These are phyloP conservation scores for Pythium utonaiense DNA, from an alignment of 352 stramenopile genomes.

Conservation along the genomic window DNA sequence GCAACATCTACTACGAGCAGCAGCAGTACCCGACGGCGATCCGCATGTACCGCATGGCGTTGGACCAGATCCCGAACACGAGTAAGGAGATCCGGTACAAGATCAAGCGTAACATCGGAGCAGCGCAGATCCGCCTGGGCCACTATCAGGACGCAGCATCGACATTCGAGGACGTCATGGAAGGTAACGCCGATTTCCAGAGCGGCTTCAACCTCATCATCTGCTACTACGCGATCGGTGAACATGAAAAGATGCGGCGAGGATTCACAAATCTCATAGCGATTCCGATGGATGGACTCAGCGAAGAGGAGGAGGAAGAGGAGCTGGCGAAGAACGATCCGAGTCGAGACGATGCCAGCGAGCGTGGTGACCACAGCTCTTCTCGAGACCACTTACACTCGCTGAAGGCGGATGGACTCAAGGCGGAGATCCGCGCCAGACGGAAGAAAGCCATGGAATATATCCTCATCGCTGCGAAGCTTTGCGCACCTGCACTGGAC, in stretches of 20 bases:
- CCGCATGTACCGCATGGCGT: slow-evolving; percentile 96
- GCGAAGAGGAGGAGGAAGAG: slow-evolving; percentile 85
- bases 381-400: slow-evolving; percentile 56
- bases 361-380: slow-evolving; percentile 40
- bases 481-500: slow-evolving; percentile 92
- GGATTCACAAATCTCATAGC: slow-evolving; percentile 90
- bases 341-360: slow-evolving; percentile 25
- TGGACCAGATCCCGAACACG: slow-evolving; percentile 94
- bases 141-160: slow-evolving; percentile 94
- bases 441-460: slow-evolving; percentile 86
- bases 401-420: slow-evolving; percentile 65
- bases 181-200: slow-evolving; percentile 91
- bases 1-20: slow-evolving; percentile 97
- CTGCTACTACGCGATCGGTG: slow-evolving; percentile 95
- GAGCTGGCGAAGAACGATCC: slow-evolving; percentile 37
- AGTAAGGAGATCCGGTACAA: slow-evolving; percentile 94
- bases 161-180: slow-evolving; percentile 95
- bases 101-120: slow-evolving; percentile 97
- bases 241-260: slow-evolving; percentile 92
- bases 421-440: slow-evolving; percentile 69
- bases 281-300: slow-evolving; percentile 87
- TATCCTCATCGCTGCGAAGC: slow-evolving; percentile 92
- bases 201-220: slow-evolving; percentile 96
- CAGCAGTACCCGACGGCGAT: slow-evolving; percentile 93
- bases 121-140: slow-evolving; percentile 90